Evolutionary conservation across 2,329 filamentous ascomycete species (phyloP).

Genomic region (Fusarium sp.): DNA sequence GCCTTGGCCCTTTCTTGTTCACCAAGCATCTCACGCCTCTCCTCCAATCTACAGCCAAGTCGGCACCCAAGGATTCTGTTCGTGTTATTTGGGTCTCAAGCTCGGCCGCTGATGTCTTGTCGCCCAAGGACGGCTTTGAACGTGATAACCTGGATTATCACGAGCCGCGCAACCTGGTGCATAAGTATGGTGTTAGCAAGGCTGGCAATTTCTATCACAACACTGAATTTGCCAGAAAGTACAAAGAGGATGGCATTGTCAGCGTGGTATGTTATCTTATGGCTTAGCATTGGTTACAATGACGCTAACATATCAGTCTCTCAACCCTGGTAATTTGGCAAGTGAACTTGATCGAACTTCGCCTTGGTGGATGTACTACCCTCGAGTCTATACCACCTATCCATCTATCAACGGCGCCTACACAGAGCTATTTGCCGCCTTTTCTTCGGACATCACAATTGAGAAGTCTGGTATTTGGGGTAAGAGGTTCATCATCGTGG

Average conservation of each 20-base stretch:
- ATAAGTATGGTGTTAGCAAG: slow-evolving; percentile 53
- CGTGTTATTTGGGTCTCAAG: slow-evolving; percentile 54
- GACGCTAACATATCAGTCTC: slow-evolving; percentile 29
- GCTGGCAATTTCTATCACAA: slow-evolving; percentile 52
- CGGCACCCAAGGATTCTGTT: slow-evolving; percentile 51
- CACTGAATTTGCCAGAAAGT: slow-evolving; percentile 49
- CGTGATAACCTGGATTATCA: slow-evolving; percentile 51
- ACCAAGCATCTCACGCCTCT: slow-evolving; percentile 57
- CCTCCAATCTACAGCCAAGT: slow-evolving; percentile 53
- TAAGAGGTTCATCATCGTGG: slow-evolving; percentile 9
- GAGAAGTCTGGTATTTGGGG: slow-evolving; percentile 55
- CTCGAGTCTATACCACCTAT: slow-evolving; percentile 37
- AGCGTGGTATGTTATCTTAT: slow-evolving; percentile 35
- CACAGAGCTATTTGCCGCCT: slow-evolving; percentile 63
- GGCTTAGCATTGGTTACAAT: fast-evolving
- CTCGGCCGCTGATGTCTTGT: slow-evolving; percentile 49
- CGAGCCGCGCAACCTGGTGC: slow-evolving; percentile 37
- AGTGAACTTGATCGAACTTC: slow-evolving; percentile 47
- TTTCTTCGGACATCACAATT: slow-evolving; percentile 59
- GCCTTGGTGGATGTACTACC: slow-evolving; percentile 44
- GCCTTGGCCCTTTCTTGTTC: slow-evolving; percentile 59
- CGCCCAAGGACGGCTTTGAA: slow-evolving; percentile 45
- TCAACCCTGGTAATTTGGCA: slow-evolving; percentile 46
- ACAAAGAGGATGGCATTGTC: slow-evolving; percentile 50
- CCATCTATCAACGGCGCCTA: slow-evolving; percentile 60